Evolutionary conservation across 2,329 filamentous ascomycete species (phyloP).

Genomic region (Calonectria crousiana): DNA sequence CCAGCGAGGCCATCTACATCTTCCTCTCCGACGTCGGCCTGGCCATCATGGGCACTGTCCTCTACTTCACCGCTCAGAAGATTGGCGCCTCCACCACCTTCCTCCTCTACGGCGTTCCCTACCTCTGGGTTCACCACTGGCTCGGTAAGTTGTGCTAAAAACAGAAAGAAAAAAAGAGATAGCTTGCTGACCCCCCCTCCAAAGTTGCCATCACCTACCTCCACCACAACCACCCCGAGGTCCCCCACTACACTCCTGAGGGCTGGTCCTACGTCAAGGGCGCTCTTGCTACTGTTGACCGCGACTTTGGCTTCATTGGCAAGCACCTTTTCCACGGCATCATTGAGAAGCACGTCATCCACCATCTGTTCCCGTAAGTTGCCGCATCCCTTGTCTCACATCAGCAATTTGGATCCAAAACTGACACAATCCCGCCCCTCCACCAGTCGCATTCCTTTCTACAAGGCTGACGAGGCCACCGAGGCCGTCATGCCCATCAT

Average conservation of each 20-base stretch:
- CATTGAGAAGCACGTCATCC: conserved; percentile 69
- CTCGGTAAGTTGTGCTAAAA: conserved; percentile 59
- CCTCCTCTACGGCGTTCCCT: conserved; percentile 73
- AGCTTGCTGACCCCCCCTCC: conserved; percentile 12
- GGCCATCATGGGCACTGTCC: conserved; percentile 59
- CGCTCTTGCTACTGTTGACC: conserved; percentile 71
- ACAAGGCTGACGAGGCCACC: conserved; percentile 67
- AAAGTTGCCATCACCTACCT: conserved; percentile 80
- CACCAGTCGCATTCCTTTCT: conserved; percentile 48
- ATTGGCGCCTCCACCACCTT: conserved; percentile 69
- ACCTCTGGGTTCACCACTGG: conserved; percentile 80
- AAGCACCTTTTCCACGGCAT: conserved; percentile 74
- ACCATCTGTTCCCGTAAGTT: conserved; percentile 65
- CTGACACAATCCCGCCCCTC: conserved; percentile 8
- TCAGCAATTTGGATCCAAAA: neutral
- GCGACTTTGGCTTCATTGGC: conserved; percentile 72
- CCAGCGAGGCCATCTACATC: conserved; percentile 68
- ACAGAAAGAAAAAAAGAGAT: neutral
- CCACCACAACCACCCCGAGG: conserved; percentile 74
- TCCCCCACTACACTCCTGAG: conserved; percentile 56
- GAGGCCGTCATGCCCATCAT: conserved; percentile 86
- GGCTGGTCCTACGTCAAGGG: conserved; percentile 73
- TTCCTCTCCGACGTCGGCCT: conserved; percentile 72
- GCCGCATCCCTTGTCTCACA: neutral
- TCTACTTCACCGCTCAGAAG: conserved; percentile 65